These are phyloP conservation scores for Dentipellis fragilis DNA, from an alignment of 768 basidiomycete genomes.

Conservation along the genomic window DNA sequence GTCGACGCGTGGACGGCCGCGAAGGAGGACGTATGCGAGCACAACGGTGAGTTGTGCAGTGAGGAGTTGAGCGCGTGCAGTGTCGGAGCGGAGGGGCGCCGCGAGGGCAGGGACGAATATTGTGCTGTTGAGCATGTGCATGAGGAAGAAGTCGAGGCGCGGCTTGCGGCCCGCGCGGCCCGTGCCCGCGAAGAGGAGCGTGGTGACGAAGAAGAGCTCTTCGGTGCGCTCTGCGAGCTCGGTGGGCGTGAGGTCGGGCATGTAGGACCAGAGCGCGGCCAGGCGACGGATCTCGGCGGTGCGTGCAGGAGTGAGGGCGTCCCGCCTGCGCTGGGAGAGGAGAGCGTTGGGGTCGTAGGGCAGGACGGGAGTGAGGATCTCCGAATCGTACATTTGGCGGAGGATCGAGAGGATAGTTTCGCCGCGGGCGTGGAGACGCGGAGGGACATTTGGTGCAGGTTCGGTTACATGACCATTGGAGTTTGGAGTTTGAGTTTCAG, in stretches of 20 bases:
- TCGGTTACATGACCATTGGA: background rate
- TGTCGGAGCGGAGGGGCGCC: constrained; percentile 19
- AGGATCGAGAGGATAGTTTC: constrained; percentile 41
- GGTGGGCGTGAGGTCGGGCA: constrained; percentile 19
- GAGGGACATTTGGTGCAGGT: constrained; percentile 10
- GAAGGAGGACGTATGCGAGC: constrained; percentile 26
- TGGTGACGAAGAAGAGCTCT: constrained; percentile 39
- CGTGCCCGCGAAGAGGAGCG: constrained; percentile 37
- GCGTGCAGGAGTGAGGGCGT: constrained; percentile 28
- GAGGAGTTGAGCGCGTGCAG: constrained; percentile 36
- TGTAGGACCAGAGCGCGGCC: constrained; percentile 30
- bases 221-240: constrained; percentile 34
- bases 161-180: constrained; percentile 37
- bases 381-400: constrained; percentile 39
- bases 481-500: background rate
- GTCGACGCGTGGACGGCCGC: constrained; percentile 47
- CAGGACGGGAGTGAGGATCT: constrained; percentile 36
- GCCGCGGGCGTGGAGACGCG: constrained; percentile 16
- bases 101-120: constrained; percentile 39
- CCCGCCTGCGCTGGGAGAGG: constrained; percentile 25
- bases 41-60: constrained; percentile 30
- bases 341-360: constrained; percentile 41
- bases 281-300: constrained; percentile 36
- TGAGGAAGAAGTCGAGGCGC: constrained; percentile 46
- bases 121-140: constrained; percentile 46